Conservation (phyloP, 345 rosid species). For the Salix dunnii region DNA sequence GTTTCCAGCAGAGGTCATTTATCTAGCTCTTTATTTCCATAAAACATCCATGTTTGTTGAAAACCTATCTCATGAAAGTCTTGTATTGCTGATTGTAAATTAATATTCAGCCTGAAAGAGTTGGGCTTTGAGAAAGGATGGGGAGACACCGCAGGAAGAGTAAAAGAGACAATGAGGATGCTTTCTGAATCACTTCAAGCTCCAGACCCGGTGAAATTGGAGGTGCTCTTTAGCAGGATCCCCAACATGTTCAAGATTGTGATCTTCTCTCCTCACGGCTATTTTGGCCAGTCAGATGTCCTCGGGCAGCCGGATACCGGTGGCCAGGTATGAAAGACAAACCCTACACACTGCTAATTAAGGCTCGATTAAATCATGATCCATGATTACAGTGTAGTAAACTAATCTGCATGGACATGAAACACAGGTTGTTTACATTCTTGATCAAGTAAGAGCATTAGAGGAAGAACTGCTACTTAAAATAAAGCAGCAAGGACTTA, state of each 20-base stretch:
- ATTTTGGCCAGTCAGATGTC: slow-evolving; percentile 83
- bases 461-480: slow-evolving; percentile 74
- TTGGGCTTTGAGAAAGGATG: slow-evolving; percentile 62
- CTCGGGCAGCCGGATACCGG: slow-evolving; percentile 96
- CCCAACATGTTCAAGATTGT: slow-evolving; percentile 78
- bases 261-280: slow-evolving; percentile 89
- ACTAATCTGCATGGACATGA: background rate
- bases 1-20: slow-evolving; percentile 61
- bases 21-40: background rate
- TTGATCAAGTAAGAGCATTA: slow-evolving; percentile 92
- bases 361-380: background rate
- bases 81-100: background rate
- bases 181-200: slow-evolving; percentile 55
- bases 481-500: slow-evolving; percentile 70
- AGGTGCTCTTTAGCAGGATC: slow-evolving; percentile 56
- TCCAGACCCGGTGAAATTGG: slow-evolving; percentile 50
- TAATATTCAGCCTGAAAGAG: slow-evolving; percentile 38
- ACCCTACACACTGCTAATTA: background rate
- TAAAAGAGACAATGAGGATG: slow-evolving; percentile 43
- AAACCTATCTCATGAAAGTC: background rate
- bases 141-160: slow-evolving; percentile 55
- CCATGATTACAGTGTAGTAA: background rate
- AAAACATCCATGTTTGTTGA: background rate
- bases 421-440: slow-evolving; percentile 83
- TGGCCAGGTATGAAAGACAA: slow-evolving; percentile 54